Evolutionary conservation across 176 grass and related monocot genomes (phyloP), one percentile per base, ranked within the genome.

Genomic region (Hyparrhenia diplandra): DNA sequence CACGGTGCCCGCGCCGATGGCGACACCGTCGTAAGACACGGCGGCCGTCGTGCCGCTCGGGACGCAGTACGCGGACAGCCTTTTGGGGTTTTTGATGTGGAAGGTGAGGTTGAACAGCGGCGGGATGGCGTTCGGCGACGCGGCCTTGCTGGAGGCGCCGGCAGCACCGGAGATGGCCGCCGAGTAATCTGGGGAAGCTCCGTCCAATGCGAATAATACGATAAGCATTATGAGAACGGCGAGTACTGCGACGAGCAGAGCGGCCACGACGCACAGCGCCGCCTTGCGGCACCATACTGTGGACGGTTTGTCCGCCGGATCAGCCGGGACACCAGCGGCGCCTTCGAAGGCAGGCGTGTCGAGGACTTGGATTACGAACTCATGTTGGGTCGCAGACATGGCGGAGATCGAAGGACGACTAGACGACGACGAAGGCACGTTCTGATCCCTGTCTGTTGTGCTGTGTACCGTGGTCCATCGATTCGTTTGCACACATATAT

Each of bases 41-140:
- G 8, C 11, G 10, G 49, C 71, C 29, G 47, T 34, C 30, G 71
- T 6, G 47, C 11, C 36, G 36, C 66, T 39, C 10, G 17, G 7
- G 30, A 74, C 49, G 71, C 71, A 74, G 29, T 3, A 1, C 4
- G 2, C 5, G 1, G 10, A 7, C 29, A n/a, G 8, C 47, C 10
- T 23, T 30, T 47, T n/a, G 4, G 71, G 71, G 72, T 58, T 75
- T 9, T 8, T 35, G 31, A 75, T 24, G 51, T 10, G 73, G 51
- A 75, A 20, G 51, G 73, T 75, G 51, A 75, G 51, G 21, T 20
- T 27, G 73, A 75, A 75, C 73, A 24, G 51, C 49, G 72, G 18
- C 49, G 72, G 72, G 20, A 24, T 3, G 71, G 1, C 43, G 43
- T 20, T 8, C 36, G 28, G 28, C 16, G 25, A 18, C 17, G 17